Conservation (phyloP, 352 stramenopile species). For the Phytopythium sindhum region DNA sequence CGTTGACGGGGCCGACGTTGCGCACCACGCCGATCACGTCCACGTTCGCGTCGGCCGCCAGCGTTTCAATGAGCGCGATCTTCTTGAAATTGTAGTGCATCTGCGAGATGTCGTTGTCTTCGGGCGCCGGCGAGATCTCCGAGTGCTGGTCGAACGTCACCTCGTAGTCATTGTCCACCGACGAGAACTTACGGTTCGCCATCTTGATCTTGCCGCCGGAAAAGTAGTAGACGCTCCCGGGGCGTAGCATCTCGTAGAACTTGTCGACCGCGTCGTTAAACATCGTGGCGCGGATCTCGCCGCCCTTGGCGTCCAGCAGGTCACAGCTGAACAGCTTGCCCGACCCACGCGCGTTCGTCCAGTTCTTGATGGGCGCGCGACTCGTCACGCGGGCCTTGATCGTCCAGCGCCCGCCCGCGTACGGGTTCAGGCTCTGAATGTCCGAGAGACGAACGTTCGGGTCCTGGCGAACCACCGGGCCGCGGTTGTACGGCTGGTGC, state of each 20-base stretch:
- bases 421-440: conserved; percentile 93
- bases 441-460: conserved; percentile 78
- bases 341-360: conserved; percentile 95
- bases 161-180: conserved; percentile 97
- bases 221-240: conserved; percentile 93
- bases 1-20: conserved; percentile 84
- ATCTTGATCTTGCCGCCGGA: conserved; percentile 95
- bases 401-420: conserved; percentile 91
- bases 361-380: conserved; percentile 94
- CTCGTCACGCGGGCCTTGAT: conserved; percentile 95
- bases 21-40: conserved; percentile 97
- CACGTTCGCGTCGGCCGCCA: conserved; percentile 86
- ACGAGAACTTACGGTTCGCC: conserved; percentile 97
- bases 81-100: conserved; percentile 93
- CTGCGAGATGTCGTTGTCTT: conserved; percentile 89
- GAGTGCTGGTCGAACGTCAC: conserved; percentile 97
- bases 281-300: conserved; percentile 97
- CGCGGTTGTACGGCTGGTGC: conserved; percentile 57
- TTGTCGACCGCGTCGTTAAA: conserved; percentile 99
- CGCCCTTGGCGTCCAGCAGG: conserved; percentile 93
- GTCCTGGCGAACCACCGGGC: conserved; percentile 77
- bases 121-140: conserved; percentile 89
- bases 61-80: conserved; percentile 90
- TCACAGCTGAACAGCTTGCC: conserved; percentile 96
- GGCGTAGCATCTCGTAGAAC: conserved; percentile 92